Percentiles rank a stretch among this genome's conserved stretches.
Conservation (phyloP, 2,329 filamentous ascomycete species). For the Aspergillus carbonarius region DNA sequence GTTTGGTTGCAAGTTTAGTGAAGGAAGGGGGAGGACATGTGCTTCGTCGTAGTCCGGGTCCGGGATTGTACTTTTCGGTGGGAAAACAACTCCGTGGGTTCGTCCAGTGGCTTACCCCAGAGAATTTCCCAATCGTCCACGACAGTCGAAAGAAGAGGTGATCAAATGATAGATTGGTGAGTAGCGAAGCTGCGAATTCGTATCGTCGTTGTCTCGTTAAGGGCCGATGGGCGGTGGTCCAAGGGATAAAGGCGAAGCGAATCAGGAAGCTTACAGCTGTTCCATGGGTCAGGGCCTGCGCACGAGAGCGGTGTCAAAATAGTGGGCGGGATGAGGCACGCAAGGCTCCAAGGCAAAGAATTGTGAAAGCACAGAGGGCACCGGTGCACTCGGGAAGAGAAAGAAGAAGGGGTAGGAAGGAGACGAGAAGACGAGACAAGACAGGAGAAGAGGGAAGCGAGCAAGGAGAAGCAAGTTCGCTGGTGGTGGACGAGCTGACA, state of each 20-base stretch:
- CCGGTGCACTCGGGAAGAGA: conserved; percentile 5
- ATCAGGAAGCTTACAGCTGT: conserved; percentile 12
- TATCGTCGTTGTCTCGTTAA: conserved; percentile 16
- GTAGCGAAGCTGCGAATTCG: conserved; percentile 3
- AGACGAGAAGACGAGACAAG: background rate
- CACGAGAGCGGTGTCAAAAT: background rate
- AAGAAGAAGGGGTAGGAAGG: background rate
- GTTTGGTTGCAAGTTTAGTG: background rate
- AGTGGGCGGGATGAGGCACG: background rate
- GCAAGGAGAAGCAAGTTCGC: conserved; percentile 1
- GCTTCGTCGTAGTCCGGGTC: background rate
- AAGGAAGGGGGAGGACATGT: background rate
- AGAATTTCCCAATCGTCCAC: background rate
- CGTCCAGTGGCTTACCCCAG: background rate
- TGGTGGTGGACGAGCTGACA: background rate
- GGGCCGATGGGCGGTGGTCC: background rate
- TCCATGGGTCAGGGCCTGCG: conserved; percentile 14
- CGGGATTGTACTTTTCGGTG: conserved; percentile 1
- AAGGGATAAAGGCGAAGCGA: background rate
- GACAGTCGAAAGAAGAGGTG: background rate
- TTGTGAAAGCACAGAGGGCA: conserved; percentile 15
- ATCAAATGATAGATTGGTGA: background rate
- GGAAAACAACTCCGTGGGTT: background rate
- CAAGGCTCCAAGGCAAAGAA: conserved; percentile 16
- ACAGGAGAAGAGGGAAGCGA: background rate